A percentile compares a stretch with the other conserved stretches of the same genome.
Evolutionary conservation across 208 protist genomes (phyloP).

Genomic region (Dictyostelium gargantuum): DNA sequence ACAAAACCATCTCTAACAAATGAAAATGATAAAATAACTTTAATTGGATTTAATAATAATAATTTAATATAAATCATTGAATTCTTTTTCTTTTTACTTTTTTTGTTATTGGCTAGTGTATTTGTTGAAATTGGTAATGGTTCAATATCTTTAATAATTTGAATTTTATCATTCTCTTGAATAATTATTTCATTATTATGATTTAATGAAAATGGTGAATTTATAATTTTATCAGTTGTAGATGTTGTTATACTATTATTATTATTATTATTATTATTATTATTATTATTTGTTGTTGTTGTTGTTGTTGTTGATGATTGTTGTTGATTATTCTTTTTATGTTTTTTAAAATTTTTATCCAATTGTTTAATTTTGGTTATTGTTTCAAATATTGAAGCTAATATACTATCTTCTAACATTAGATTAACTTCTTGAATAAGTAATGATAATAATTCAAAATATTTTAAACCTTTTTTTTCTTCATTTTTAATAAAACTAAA

Average conservation of each 20-base stretch:
- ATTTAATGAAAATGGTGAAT: background rate
- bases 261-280: background rate
- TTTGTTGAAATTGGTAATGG: background rate
- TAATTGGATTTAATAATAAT: conserved; percentile 54
- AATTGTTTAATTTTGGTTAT: background rate
- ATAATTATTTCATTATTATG: background rate
- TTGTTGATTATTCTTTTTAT: background rate
- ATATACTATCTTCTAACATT: conserved; percentile 49
- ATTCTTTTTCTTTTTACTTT: background rate
- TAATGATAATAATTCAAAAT: conserved; percentile 36
- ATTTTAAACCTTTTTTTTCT: conserved; percentile 41
- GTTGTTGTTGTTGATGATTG: background rate
- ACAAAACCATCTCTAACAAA: conserved; percentile 37
- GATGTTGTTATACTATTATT: no score
- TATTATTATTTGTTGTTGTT: background rate
- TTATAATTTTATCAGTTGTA: background rate
- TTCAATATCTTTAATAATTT: background rate
- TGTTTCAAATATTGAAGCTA: conserved; percentile 36
- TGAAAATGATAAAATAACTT: conserved; percentile 62
- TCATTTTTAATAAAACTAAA: conserved; percentile 62
- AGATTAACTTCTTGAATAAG: conserved; percentile 60
- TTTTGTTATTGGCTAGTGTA: background rate
- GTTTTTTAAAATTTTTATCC: background rate
- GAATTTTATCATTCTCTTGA: background rate
- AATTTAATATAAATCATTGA: conserved; percentile 58